Evolutionary conservation across 257 asterid genomes (phyloP), one percentile per base, ranked within the genome.

Genomic region (Prunella vulgaris): DNA sequence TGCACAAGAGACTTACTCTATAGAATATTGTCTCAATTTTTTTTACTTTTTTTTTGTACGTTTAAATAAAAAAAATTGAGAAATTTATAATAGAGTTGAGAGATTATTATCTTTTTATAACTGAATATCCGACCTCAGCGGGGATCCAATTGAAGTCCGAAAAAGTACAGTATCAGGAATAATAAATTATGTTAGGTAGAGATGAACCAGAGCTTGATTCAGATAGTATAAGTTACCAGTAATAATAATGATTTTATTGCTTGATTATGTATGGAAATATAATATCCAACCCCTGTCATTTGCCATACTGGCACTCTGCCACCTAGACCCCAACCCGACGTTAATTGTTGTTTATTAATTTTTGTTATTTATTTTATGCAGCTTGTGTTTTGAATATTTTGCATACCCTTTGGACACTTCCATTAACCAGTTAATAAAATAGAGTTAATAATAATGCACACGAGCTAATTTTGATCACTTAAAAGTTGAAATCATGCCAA

Each of bases 281-380:
- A 10, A 28, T 66, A 64, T 38, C 73, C 44, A 42, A 12, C 49
- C 49, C 17, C 51, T 72, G 76, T 70, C 68, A 49, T 37, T 14
- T 37, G 56, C 54, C 76, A 49, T 27, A 35, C 74, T 67, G 73
- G 28, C 69, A 66, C 61, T 74, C 73, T 59, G 72, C 38, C 68
- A 72, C 70, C 74, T 77, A 53, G 48, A 25, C 28, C 28, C 58
- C 63, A 77, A 68, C 73, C 73, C 78, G 54, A 53, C 35, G 59
- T 32, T 12, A 49, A 20, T 65, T 54, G 21, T 27, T 51, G 14
- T 51, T 14, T 72, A 27, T 42, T 52, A 58, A 56, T 51, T 37
- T 32, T 61, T 1, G 7, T 51, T 7, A 22, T 57, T 1, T 25
- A n/a, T 25, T 1, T 25, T 25, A 25, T 25, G 28, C 1, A 25